Base-by-base conservation (phyloP, 2,329 filamentous ascomycete species). In the Aspergillus novofumigatus region DNA sequence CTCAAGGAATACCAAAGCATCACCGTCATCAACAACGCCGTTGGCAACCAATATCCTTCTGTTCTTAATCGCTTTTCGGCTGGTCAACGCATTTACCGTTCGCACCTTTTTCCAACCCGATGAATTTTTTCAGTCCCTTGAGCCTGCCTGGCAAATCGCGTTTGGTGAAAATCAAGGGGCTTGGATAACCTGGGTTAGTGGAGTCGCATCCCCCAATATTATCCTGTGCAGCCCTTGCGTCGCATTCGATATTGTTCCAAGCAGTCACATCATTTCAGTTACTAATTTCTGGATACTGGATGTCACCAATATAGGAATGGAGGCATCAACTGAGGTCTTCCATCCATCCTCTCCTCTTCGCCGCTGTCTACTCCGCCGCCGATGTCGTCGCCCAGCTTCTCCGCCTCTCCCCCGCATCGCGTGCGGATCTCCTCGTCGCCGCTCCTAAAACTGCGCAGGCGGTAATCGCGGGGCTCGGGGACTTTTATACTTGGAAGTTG, bases 91-190 rank as follows among this genome's bases (percentile, higher is more conserved):
- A 32, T 80, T 94, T 65, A 85, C 81, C 60, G 80, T 95, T 56
- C 81, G 84, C 63, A 97, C 94, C 21, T 99, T 97, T 74, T 99
- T 99, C 77, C 94, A 99, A 75, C 94, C 94, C 28, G 94, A 99
- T 78, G 94, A 99, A 75, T 97, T 91, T 79, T 99, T 94, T 69
- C 94, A 99, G 72, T 89, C 92, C 1, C 83, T 97, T 48, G 94
- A 99, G 77, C 93, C 94, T 53, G 94, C 94, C 64, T 97, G 93
- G 92, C 81, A 87, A 67, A 82, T 94, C 55, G 89, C 90, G 3
- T 97, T 96, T 80, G 92, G 92, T 23, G 69, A 79, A 2, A 72
- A 81, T 14, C 89, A 87, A 73, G 89, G 90, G 60, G 91, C 93
- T 28, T 99, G 93, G 91, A 82, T 97, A 68, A 99, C 94, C 61